phyloP scores from a whole-genome alignment of 2,329 filamentous ascomycete genomes.

The Alternaria hordeiaustralica region DNA sequence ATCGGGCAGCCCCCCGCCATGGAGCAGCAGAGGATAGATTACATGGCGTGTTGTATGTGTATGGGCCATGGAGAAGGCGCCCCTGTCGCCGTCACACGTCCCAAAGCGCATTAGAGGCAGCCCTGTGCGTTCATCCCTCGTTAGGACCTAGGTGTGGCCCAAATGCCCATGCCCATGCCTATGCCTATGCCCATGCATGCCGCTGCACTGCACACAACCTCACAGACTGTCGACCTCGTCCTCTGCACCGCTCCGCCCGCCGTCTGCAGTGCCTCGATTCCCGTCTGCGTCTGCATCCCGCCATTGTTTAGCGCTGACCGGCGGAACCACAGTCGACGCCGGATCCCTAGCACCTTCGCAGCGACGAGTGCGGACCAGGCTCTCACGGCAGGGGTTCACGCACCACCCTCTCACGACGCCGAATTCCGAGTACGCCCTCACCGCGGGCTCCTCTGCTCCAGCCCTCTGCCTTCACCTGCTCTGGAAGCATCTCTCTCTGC shows the following conservation, averaged over 20 bases:
- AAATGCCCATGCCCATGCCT: slow-evolving; percentile 7
- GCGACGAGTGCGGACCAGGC: slow-evolving; percentile 18
- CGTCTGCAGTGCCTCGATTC: slow-evolving; percentile 6
- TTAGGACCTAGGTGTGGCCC: slow-evolving; percentile 13
- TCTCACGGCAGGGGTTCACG: slow-evolving; percentile 31
- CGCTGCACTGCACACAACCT: slow-evolving; percentile 9
- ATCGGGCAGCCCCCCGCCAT: slow-evolving; percentile 2
- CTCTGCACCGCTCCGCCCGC: slow-evolving; percentile 6
- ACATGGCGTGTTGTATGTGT: slow-evolving; percentile 10
- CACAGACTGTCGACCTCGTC: slow-evolving; percentile 3
- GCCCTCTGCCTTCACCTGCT: slow-evolving; percentile 1
- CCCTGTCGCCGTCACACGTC: slow-evolving; percentile 19
- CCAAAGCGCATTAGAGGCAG: slow-evolving; percentile 18
- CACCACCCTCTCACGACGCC: slow-evolving; percentile 10
- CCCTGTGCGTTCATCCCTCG: slow-evolving; percentile 25
- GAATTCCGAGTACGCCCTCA: slow-evolving; percentile 15
- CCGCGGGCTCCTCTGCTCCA: neutral
- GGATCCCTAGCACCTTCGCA: slow-evolving; percentile 3
- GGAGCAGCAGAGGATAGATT: slow-evolving; percentile 2
- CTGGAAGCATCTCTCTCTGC: slow-evolving; percentile 8
- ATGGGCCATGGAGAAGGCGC: slow-evolving; percentile 19
- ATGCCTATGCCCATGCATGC: slow-evolving; percentile 13
- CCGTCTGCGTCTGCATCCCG: slow-evolving; percentile 2
- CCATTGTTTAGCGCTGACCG: slow-evolving; percentile 13
- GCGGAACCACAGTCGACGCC: slow-evolving; percentile 16